phyloP scores from a whole-genome alignment of 2,329 filamentous ascomycete species.

The Apiospora phragmitis region DNA sequence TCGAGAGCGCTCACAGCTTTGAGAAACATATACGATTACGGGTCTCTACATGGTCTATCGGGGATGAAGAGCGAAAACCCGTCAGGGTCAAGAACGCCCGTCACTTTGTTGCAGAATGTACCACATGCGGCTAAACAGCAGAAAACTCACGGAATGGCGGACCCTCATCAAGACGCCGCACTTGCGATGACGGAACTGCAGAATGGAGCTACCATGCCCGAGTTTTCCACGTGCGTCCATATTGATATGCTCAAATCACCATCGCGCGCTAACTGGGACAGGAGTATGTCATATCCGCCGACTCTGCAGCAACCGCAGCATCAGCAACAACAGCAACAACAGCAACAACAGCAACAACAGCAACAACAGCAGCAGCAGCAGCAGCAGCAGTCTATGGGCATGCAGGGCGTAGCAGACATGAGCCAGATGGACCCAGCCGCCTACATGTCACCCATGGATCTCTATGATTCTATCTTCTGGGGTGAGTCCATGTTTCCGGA shows the following conservation, averaged over 20 bases:
- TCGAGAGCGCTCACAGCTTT: slow-evolving; percentile 61
- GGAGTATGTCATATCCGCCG: background rate
- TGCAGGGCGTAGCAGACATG: slow-evolving; percentile 44
- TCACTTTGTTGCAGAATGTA: background rate
- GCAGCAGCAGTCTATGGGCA: slow-evolving; percentile 27
- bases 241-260: background rate
- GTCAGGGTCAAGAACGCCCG: slow-evolving; percentile 38
- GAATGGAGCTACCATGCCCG: slow-evolving; percentile 50
- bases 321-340: slow-evolving; percentile 30
- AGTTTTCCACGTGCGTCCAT: slow-evolving; percentile 41
- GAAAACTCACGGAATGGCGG: slow-evolving; percentile 33
- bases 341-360: background rate
- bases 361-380: slow-evolving; percentile 14
- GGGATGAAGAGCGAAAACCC: slow-evolving; percentile 49
- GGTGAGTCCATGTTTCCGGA: slow-evolving; percentile 45
- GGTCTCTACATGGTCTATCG: slow-evolving; percentile 53
- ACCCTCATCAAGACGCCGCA: slow-evolving; percentile 62
- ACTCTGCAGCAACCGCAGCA: slow-evolving; percentile 25
- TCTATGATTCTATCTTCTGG: slow-evolving; percentile 70
- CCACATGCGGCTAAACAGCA: slow-evolving; percentile 18
- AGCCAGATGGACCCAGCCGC: slow-evolving; percentile 53
- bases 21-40: slow-evolving; percentile 67
- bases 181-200: slow-evolving; percentile 67
- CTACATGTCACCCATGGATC: slow-evolving; percentile 66
- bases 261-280: background rate